These are phyloP conservation scores for Aspergillus sp. DNA, from an alignment of 2,329 filamentous ascomycete genomes.

Conservation along the genomic window DNA sequence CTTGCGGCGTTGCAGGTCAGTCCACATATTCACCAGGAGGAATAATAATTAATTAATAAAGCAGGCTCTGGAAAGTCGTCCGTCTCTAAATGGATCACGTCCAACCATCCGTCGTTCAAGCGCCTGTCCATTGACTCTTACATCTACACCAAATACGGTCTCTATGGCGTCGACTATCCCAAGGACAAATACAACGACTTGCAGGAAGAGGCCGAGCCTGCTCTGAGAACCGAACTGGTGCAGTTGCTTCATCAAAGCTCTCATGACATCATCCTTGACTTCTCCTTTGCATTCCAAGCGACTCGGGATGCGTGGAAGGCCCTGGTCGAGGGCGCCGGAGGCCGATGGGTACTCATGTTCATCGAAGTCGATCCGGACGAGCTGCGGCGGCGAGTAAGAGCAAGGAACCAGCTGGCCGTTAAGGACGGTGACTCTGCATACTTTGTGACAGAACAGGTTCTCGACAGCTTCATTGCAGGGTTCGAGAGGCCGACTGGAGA, in stretches of 20 bases:
- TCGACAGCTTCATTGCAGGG: neutral
- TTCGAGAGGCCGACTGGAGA: neutral
- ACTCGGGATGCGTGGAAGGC: neutral
- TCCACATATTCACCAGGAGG: too few relatives aligned
- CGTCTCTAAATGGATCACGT: neutral
- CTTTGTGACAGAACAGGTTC: neutral
- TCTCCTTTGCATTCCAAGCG: neutral
- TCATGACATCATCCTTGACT: neutral
- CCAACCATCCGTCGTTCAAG: neutral
- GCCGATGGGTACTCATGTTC: neutral
- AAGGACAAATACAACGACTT: neutral
- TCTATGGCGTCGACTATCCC: neutral
- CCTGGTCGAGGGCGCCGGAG: neutral
- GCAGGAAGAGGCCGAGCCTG: neutral
- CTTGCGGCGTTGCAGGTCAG: neutral
- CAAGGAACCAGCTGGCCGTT: neutral
- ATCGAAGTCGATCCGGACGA: neutral
- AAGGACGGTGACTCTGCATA: neutral
- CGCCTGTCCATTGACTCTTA: neutral
- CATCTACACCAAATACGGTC: neutral
- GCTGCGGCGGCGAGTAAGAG: neutral
- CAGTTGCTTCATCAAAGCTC: neutral
- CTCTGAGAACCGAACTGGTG: neutral
- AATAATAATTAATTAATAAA: too few relatives aligned
- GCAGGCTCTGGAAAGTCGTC: neutral